Evolutionary conservation across 352 stramenopile genomes (phyloP), one percentile per base, ranked within the genome.

Genomic region (Pythium pectinolyticum): DNA sequence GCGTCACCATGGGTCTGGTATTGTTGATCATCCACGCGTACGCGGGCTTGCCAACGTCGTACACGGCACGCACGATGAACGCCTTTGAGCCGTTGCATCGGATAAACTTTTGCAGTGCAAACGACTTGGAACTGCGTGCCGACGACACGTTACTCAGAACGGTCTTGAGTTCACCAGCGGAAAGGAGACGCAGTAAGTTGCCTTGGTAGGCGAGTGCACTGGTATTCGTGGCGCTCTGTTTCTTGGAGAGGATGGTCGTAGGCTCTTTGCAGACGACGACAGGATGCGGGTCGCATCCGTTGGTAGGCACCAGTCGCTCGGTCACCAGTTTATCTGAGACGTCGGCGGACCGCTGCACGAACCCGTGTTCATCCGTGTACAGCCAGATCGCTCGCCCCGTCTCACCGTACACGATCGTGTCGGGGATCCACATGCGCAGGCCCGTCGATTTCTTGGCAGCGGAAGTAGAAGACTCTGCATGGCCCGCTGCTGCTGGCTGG

Each of bases 1-100:
- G 55, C 11, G 77, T 73, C 50, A 77, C 70, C 30, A 89, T 79
- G 10, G 80, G 50, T 15, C 70, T 64, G 14, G 73, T 77, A 58
- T 92, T 94, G 65, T 74, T 92, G 63, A 94, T 85, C 78, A 92
- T 91, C 85, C 85, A 94, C 11, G 79, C 85, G 28, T 77, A 80
- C 8, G 74, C 25, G 43, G 85, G 78, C 28, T 90, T 89, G 6
- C 73, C 71, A 0, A 69, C 60, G 39, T 92, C 83, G 39, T 89
- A 87, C 6, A 92, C 73, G 9, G 78, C 73, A 3, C 85, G 73
- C 24, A 92, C 76, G 6, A 92, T 57, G 43, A 90, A 92, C 24
- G 83, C 80, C 51, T 90, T 91, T 1, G 82, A 75, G 12, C 82
- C 83, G 30, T 88, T 90, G 57, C 78, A 88, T 14, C 80, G 80